Percentiles rank a stretch among this genome's conserved stretches.
Evolutionary conservation across 129 eudicot species (phyloP).

Genomic region (Flaveria trinervia): DNA sequence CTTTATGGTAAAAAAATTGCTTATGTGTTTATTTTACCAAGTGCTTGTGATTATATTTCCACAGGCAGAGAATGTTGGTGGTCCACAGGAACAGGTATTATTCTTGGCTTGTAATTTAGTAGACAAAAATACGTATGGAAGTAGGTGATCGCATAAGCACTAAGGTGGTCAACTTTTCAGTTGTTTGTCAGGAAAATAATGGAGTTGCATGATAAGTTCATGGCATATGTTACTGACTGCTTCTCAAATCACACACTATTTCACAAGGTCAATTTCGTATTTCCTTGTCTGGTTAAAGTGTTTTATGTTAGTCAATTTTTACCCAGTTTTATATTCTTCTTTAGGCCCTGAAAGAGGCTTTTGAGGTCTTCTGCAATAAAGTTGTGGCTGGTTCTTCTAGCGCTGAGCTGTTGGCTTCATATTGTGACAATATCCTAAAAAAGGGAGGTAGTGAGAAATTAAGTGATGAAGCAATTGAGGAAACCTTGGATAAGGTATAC

Average conservation of each 20-base stretch:
- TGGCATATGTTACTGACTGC: conserved; percentile 59
- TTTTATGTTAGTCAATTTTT: background rate
- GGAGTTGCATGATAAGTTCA: conserved; percentile 74
- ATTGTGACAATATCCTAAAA: conserved; percentile 73
- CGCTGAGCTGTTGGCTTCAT: conserved; percentile 74
- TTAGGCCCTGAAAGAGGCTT: conserved; percentile 75
- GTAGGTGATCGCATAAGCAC: background rate
- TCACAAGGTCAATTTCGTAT: conserved; percentile 54
- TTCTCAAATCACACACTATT: conserved; percentile 59
- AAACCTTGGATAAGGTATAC: conserved; percentile 78
- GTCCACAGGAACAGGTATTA: conserved; percentile 72
- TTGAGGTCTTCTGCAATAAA: conserved; percentile 76
- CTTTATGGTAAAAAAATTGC: background rate
- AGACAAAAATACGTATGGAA: background rate
- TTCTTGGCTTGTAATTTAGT: background rate
- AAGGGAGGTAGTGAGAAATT: conserved; percentile 75
- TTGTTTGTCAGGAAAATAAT: conserved; percentile 57
- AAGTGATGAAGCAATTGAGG: conserved; percentile 88
- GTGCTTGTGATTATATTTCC: conserved; percentile 1
- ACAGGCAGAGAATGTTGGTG: conserved; percentile 66
- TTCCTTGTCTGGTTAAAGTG: background rate
- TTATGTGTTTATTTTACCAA: background rate
- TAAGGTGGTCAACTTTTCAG: conserved; percentile 33
- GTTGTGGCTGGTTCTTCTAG: conserved; percentile 60
- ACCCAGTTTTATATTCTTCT: conserved; percentile 3